These are phyloP conservation scores for Pachyrhizus erosus DNA, from an alignment of 306 rosid species.

Conservation along the genomic window DNA sequence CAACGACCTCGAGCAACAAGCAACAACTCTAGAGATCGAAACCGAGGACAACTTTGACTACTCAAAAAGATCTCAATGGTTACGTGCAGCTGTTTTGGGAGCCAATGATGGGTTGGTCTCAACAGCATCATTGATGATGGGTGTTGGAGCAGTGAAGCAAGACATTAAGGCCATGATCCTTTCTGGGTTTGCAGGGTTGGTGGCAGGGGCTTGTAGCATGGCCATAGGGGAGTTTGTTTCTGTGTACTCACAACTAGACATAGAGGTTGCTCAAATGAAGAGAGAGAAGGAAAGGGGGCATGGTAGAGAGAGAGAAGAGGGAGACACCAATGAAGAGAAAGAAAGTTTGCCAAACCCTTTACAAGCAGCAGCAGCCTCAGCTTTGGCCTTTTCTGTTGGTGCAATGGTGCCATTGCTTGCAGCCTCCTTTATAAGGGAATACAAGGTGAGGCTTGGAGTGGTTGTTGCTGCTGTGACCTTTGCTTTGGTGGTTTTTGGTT, in stretches of 20 bases:
- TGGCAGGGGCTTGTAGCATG: slow-evolving; percentile 96
- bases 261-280: slow-evolving; percentile 74
- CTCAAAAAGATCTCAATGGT: slow-evolving; percentile 93
- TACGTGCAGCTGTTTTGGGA: slow-evolving; percentile 88
- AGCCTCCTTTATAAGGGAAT: slow-evolving; percentile 76
- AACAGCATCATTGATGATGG: slow-evolving; percentile 93
- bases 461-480: slow-evolving; percentile 71
- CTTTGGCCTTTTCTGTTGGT: slow-evolving; percentile 81
- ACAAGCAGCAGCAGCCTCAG: slow-evolving; percentile 91
- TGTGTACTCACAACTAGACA: slow-evolving; percentile 86
- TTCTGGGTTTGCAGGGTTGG: slow-evolving; percentile 83
- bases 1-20: slow-evolving; percentile 63
- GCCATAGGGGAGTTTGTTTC: slow-evolving; percentile 98
- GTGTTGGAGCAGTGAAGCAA: slow-evolving; percentile 88
- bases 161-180: slow-evolving; percentile 88
- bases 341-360: slow-evolving; percentile 79
- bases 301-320: neutral
- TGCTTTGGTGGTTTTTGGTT: slow-evolving; percentile 77
- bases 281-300: slow-evolving; percentile 55
- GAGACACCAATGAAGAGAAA: slow-evolving; percentile 26
- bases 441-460: slow-evolving; percentile 64
- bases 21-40: slow-evolving; percentile 51
- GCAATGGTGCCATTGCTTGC: slow-evolving; percentile 90
- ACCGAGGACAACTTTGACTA: slow-evolving; percentile 64
- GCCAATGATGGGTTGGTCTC: slow-evolving; percentile 96